Percentiles rank a stretch among this genome's conserved stretches.
Conservation (phyloP, 2,329 filamentous ascomycete species). For the Phoma sp. region DNA sequence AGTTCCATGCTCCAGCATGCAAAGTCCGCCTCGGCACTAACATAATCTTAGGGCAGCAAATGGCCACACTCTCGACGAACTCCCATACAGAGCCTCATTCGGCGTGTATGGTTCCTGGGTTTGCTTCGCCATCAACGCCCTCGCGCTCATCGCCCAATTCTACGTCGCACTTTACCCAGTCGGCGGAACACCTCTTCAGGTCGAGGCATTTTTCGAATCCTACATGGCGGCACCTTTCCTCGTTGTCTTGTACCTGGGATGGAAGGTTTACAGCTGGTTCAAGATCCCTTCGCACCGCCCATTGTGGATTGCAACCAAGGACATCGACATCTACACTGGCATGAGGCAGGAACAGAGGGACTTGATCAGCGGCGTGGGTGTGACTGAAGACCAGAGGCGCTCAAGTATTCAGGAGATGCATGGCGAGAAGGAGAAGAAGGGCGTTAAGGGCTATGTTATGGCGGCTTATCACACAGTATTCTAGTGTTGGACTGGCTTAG, state of each 20-base stretch:
- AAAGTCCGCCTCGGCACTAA: not conserved
- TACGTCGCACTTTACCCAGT: slow-evolving; percentile 43
- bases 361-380: slow-evolving; percentile 13
- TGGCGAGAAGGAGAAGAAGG: slow-evolving; percentile 4
- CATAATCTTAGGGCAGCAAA: slow-evolving; percentile 3
- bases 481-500: not conserved
- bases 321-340: slow-evolving; percentile 44
- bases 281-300: slow-evolving; percentile 26
- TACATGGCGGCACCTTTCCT: slow-evolving; percentile 55
- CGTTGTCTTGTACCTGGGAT: slow-evolving; percentile 56
- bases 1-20: not conserved
- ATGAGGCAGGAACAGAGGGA: slow-evolving; percentile 28
- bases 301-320: slow-evolving; percentile 32
- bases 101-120: slow-evolving; percentile 47
- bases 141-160: slow-evolving; percentile 48
- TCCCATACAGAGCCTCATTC: slow-evolving; percentile 47
- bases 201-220: slow-evolving; percentile 51
- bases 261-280: slow-evolving; percentile 46
- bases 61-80: slow-evolving; percentile 47
- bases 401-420: slow-evolving; percentile 15
- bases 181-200: slow-evolving; percentile 35
- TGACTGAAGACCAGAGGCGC: slow-evolving; percentile 6
- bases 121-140: slow-evolving; percentile 41
- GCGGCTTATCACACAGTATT: not conserved
- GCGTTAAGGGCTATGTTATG: slow-evolving; percentile 1